Percentiles rank a stretch among this genome's conserved stretches.
Evolutionary conservation across 202 grass and related monocot genomes (phyloP).

Genomic region (Schoenoplectus tabernaemontani): DNA sequence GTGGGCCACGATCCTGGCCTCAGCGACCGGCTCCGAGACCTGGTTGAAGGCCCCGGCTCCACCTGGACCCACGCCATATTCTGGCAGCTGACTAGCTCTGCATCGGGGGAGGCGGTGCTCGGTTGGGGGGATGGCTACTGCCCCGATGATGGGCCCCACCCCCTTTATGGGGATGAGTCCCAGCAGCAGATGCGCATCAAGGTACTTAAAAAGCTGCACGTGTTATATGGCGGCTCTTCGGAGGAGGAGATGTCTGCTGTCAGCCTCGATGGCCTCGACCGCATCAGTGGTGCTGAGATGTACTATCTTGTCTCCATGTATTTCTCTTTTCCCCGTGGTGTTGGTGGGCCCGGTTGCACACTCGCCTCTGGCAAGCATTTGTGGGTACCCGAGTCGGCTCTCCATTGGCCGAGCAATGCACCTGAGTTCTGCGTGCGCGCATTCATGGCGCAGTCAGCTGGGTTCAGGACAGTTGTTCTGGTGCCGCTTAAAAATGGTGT

Average conservation of each 20-base stretch:
- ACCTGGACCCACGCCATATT: conserved; percentile 66
- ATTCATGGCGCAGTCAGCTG: conserved; percentile 50
- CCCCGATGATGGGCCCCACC: neutral
- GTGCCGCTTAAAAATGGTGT: conserved; percentile 63
- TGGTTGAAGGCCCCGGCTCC: conserved; percentile 40
- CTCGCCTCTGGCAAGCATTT: conserved; percentile 38
- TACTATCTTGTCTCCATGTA: conserved; percentile 96
- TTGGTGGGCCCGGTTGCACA: conserved; percentile 47
- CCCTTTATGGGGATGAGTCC: conserved; percentile 4
- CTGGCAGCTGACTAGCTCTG: conserved; percentile 54
- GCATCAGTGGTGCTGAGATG: conserved; percentile 59
- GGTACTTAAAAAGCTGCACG: conserved; percentile 60
- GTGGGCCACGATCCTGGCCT: conserved; percentile 22
- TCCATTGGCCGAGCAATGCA: neutral
- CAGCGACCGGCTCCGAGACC: conserved; percentile 44
- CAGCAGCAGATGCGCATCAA: conserved; percentile 38
- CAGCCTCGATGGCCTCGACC: conserved; percentile 44
- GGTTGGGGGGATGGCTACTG: conserved; percentile 82
- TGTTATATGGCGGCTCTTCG: conserved; percentile 43
- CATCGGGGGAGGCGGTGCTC: conserved; percentile 32
- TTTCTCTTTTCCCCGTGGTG: conserved; percentile 55
- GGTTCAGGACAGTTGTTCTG: conserved; percentile 63
- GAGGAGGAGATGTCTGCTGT: conserved; percentile 47
- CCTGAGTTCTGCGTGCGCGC: conserved; percentile 51
- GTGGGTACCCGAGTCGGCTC: conserved; percentile 35